A percentile compares a stretch with the other conserved stretches of the same genome.
Evolutionary conservation across 1,139 yeast genomes (phyloP).

Genomic region (Diutina mesorugosa): DNA sequence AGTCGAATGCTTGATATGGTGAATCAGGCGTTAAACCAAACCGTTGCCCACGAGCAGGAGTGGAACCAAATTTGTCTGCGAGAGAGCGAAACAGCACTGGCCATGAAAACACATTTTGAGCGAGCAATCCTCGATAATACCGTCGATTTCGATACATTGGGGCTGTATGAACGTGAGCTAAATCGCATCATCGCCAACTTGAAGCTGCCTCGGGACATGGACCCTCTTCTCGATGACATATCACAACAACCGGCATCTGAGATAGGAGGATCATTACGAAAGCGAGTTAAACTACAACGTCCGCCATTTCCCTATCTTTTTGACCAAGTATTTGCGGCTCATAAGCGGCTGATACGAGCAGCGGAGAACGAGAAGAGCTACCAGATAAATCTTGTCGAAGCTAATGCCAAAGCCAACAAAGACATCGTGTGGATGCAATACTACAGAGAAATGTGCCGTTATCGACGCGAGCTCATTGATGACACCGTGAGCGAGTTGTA

Average conservation of each 20-base stretch:
- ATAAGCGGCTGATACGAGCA: constrained; percentile 13
- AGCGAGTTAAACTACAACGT: constrained; percentile 15
- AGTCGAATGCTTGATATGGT: constrained; percentile 17
- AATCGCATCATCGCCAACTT: constrained; percentile 5
- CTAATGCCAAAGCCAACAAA: constrained; percentile 15
- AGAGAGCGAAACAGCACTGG: constrained; percentile 23
- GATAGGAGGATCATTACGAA: not conserved
- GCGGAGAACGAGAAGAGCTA: constrained; percentile 19
- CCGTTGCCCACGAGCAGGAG: constrained; percentile 17
- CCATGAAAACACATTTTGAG: constrained; percentile 22
- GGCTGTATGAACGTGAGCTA: constrained; percentile 11
- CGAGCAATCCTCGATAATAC: constrained; percentile 12
- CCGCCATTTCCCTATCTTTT: constrained; percentile 22
- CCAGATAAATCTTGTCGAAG: constrained; percentile 14
- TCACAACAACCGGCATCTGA: not conserved
- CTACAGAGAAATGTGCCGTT: constrained; percentile 5
- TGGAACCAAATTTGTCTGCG: constrained; percentile 23
- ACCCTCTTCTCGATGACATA: not conserved
- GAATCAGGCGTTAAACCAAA: constrained; percentile 14
- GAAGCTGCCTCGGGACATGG: not conserved
- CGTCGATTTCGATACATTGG: constrained; percentile 14
- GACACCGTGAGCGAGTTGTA: constrained; percentile 6
- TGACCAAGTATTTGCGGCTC: constrained; percentile 14
- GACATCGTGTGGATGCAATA: constrained; percentile 7
- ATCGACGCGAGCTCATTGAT: constrained; percentile 5